Conservation (phyloP, 345 rosid genomes). For the Pelargonium nanum region DNA sequence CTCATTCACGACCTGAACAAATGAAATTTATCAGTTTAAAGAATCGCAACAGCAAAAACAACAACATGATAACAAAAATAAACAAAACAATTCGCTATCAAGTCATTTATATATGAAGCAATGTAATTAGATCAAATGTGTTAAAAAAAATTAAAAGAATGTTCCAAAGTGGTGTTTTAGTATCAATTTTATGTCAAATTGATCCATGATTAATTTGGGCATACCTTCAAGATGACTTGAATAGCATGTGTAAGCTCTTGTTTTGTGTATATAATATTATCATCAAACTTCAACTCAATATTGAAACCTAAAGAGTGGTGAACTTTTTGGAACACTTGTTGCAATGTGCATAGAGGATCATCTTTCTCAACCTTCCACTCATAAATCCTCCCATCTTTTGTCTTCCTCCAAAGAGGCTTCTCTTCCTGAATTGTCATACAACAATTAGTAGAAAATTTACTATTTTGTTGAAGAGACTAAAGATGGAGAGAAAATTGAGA, state of each 20-base stretch:
- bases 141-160: neutral
- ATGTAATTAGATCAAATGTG: too few species aligned
- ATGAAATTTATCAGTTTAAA: neutral
- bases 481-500: neutral
- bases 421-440: slow-evolving; percentile 14
- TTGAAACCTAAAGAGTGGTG: slow-evolving; percentile 60
- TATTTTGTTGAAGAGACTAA: neutral
- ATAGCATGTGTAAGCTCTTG: slow-evolving; percentile 46
- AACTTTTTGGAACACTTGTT: slow-evolving; percentile 63
- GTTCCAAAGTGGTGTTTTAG: too few species aligned
- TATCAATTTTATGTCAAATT: too few species aligned
- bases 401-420: slow-evolving; percentile 50
- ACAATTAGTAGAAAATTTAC: neutral
- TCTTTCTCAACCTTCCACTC: slow-evolving; percentile 62
- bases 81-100: neutral
- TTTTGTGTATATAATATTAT: slow-evolving; percentile 43
- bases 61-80: neutral
- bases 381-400: slow-evolving; percentile 65
- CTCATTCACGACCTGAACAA: slow-evolving; percentile 33
- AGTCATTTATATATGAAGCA: neutral
- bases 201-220: neutral
- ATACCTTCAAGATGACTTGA: slow-evolving; percentile 40
- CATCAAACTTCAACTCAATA: slow-evolving; percentile 84
- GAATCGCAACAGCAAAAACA: neutral
- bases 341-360: slow-evolving; percentile 63